A percentile compares a stretch with the other conserved stretches of the same genome.
Conservation (phyloP, 345 rosid species). For the Cardamine chenopodiifolia region DNA sequence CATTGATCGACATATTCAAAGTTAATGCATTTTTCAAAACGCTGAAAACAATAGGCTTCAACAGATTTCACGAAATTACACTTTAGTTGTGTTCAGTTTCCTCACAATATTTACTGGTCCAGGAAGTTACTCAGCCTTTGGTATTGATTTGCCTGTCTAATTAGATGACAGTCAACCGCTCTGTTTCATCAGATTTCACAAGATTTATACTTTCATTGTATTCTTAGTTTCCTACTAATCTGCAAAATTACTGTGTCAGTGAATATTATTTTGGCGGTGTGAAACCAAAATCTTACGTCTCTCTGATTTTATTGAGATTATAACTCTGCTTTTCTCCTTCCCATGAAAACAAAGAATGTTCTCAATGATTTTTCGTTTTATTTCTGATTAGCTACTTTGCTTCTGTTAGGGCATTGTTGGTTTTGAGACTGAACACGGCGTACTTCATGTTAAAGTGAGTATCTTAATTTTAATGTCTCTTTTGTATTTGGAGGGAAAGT, state of each 20-base stretch:
- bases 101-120: neutral
- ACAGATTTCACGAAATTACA: neutral
- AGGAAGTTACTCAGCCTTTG: neutral
- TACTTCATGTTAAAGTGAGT: conserved; percentile 79
- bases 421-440: conserved; percentile 76
- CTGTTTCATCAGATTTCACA: neutral
- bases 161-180: neutral
- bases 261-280: neutral
- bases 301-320: neutral
- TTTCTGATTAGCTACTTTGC: conserved; percentile 28
- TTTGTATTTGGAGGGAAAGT: neutral
- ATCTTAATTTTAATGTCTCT: neutral
- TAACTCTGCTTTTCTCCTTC: neutral
- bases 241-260: neutral
- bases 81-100: neutral
- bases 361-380: neutral
- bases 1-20: neutral
- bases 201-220: neutral
- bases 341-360: neutral
- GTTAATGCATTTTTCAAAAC: neutral
- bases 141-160: neutral
- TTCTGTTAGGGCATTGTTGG: conserved; percentile 74
- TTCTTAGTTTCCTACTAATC: neutral
- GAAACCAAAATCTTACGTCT: neutral
- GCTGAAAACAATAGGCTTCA: neutral